These are phyloP conservation scores for Coemansia sp. DNA, from an alignment of 192 early-diverging fungal species.

Conservation along the genomic window DNA sequence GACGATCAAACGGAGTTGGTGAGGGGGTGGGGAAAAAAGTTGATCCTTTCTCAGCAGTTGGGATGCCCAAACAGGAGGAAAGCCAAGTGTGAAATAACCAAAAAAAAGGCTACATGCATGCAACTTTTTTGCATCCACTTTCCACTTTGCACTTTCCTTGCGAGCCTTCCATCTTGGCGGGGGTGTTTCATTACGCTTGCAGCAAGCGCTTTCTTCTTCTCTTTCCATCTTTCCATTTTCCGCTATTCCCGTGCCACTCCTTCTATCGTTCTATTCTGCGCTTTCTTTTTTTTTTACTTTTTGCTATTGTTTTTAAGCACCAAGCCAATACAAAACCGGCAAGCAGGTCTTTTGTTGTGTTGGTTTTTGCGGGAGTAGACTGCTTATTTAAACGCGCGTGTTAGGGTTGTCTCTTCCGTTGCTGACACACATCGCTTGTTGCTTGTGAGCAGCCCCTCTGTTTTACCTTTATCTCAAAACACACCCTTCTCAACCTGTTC, in stretches of 20 bases:
- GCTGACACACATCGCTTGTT: too few relatives aligned
- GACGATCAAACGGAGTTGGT: not conserved
- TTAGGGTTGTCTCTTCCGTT: too few relatives aligned
- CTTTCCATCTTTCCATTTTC: constrained; percentile 2
- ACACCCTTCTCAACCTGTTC: too few relatives aligned
- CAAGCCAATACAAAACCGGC: not conserved
- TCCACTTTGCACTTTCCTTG: not conserved
- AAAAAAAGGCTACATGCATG: not conserved
- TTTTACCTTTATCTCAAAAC: too few relatives aligned
- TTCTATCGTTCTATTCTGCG: not conserved
- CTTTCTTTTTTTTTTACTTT: not conserved
- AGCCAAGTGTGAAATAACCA: not conserved
- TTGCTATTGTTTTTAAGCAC: not conserved
- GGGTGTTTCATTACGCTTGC: constrained; percentile 3
- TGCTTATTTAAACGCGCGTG: not conserved
- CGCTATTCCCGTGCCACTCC: not conserved
- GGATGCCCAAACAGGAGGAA: not conserved
- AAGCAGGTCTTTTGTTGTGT: not conserved
- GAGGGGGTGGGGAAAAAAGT: not conserved
- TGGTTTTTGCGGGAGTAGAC: not conserved
- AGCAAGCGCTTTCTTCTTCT: constrained; percentile 6
- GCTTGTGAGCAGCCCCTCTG: too few relatives aligned
- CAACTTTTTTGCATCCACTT: not conserved
- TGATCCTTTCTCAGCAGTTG: not conserved
- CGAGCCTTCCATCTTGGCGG: constrained; percentile 4